Conservation (phyloP, 1,139 yeast species). For the Yamadazyma siamensis region DNA sequence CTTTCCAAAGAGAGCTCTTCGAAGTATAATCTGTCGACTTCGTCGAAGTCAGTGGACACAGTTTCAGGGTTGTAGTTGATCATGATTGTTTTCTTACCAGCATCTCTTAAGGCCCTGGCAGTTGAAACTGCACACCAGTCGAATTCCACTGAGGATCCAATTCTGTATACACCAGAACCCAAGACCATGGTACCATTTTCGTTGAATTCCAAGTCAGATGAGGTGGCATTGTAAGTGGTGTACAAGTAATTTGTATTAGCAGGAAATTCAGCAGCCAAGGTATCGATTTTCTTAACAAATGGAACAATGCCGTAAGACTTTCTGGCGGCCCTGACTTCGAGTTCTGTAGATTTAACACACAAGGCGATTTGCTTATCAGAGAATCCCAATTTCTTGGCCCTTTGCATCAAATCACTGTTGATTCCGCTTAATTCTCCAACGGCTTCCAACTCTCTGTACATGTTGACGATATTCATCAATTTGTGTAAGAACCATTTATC, state of each 20-base stretch:
- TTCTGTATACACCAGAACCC: constrained; percentile 98
- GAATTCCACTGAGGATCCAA: constrained; percentile 97
- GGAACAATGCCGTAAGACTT: constrained; percentile 79
- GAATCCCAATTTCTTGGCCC: constrained; percentile 92
- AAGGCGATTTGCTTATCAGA: constrained; percentile 90
- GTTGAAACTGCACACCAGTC: constrained; percentile 99
- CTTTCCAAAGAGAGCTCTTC: constrained; percentile 95
- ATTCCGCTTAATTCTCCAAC: constrained; percentile 56
- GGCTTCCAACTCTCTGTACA: constrained; percentile 76
- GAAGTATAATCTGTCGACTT: constrained; percentile 93
- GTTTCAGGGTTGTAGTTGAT: constrained; percentile 98
- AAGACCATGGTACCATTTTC: constrained; percentile 92
- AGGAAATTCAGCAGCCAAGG: constrained; percentile 98
- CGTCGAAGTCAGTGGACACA: constrained; percentile 97
- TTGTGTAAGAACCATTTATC: constrained; percentile 96
- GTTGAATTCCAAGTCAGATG: constrained; percentile 78
- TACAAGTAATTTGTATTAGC: constrained; percentile 94
- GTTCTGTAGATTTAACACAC: constrained; percentile 66
- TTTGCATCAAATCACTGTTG: constrained; percentile 64
- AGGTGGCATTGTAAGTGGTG: constrained; percentile 91
- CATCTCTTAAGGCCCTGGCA: constrained; percentile 86
- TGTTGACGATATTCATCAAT: constrained; percentile 83
- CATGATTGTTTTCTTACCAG: constrained; percentile 91
- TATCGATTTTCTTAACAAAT: constrained; percentile 94
- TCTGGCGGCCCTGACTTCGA: constrained; percentile 78